These are phyloP conservation scores for Lunularia cruciata DNA, from an alignment of 225 moss, liverwort and hornwort species.

Conservation along the genomic window DNA sequence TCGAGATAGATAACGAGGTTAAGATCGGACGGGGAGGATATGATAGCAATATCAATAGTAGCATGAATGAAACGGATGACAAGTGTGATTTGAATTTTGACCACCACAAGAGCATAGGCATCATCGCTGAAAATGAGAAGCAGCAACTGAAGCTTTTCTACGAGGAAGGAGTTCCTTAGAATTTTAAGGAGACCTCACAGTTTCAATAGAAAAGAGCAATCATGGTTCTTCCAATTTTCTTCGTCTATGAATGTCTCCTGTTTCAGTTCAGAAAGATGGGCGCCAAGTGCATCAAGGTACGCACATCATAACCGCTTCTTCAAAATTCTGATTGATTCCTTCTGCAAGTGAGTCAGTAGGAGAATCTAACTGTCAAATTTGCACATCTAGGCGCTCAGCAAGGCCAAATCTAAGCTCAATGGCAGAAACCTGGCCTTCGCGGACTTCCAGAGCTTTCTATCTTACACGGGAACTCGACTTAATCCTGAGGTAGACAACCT, in stretches of 20 bases:
- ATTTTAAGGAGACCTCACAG: no score
- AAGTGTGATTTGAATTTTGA: no score
- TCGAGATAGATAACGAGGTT: no score
- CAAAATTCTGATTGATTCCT: background rate
- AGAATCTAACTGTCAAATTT: background rate
- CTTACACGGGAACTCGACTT: constrained; percentile 51
- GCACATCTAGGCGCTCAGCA: constrained; percentile 29
- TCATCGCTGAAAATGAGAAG: no score
- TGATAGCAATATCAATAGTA: no score
- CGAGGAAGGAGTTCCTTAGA: no score
- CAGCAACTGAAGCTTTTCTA: no score
- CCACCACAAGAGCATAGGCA: no score
- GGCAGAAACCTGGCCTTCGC: constrained; percentile 33
- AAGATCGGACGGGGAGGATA: no score
- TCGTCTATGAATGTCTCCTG: constrained; percentile 79
- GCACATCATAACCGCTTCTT: background rate
- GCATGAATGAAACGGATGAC: no score
- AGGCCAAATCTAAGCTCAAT: constrained; percentile 32
- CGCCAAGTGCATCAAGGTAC: constrained; percentile 71
- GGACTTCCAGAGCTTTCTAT: constrained; percentile 36
- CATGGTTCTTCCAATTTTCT: constrained; percentile 91
- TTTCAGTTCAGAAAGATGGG: constrained; percentile 77
- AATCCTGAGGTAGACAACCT: constrained; percentile 64
- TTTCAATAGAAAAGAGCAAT: constrained; percentile 7
- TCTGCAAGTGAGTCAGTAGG: no score